Conservation (phyloP, 164 flowering plant species). For the Chimonanthus praecox region DNA sequence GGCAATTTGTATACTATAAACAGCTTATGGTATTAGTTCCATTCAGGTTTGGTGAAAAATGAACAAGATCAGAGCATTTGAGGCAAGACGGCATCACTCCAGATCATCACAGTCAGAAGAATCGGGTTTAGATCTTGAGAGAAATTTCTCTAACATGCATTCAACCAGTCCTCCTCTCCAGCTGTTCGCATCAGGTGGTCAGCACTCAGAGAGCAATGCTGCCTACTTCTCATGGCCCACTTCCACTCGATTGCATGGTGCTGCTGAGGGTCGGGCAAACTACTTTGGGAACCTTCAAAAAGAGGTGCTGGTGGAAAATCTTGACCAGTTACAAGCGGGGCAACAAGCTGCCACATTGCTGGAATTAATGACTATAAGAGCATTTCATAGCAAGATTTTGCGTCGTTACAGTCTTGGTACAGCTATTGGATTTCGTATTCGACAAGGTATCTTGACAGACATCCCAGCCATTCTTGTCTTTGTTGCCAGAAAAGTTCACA, state of each 20-base stretch:
- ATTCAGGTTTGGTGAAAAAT: slow-evolving; percentile 43
- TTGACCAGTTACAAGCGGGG: slow-evolving; percentile 69
- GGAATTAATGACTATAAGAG: slow-evolving; percentile 91
- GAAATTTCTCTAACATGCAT: slow-evolving; percentile 42
- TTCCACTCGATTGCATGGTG: slow-evolving; percentile 62
- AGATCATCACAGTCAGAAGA: slow-evolving; percentile 80
- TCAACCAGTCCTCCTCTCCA: slow-evolving; percentile 59
- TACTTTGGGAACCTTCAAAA: slow-evolving; percentile 90
- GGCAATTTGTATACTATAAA: background rate
- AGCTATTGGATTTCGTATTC: slow-evolving; percentile 83
- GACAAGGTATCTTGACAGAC: slow-evolving; percentile 63
- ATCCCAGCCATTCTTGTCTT: slow-evolving; percentile 93
- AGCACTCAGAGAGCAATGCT: slow-evolving; percentile 76
- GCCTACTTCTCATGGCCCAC: slow-evolving; percentile 97
- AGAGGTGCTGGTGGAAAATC: slow-evolving; percentile 74
- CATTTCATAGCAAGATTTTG: slow-evolving; percentile 88
- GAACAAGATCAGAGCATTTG: slow-evolving; percentile 47
- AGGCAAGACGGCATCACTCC: slow-evolving; percentile 48
- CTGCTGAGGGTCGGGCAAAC: slow-evolving; percentile 86
- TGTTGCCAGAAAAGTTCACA: slow-evolving; percentile 84
- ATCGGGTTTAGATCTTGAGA: slow-evolving; percentile 75
- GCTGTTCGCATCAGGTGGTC: slow-evolving; percentile 63
- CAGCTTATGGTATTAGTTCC: slow-evolving; percentile 5
- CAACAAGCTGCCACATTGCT: slow-evolving; percentile 88
- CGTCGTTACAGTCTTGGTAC: slow-evolving; percentile 86